Evolutionary conservation across 345 rosid species (phyloP), one percentile per base, ranked within the genome.

Genomic region (Salix arbutifolia): DNA sequence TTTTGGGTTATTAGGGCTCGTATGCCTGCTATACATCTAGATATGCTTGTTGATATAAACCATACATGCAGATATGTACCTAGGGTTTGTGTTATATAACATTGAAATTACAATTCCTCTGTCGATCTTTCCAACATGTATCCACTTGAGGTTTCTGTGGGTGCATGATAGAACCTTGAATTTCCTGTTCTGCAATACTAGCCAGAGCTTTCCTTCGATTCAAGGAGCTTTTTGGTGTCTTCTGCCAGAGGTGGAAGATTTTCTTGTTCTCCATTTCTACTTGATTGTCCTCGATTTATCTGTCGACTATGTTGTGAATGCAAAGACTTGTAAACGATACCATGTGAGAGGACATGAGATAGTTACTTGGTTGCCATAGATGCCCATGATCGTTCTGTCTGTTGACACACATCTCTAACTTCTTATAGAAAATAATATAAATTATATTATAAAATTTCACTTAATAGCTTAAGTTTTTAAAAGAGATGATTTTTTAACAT

Each of bases 351-450:
- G 19, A 56, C 19, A 11, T 12, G 14, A 19, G 37, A 48, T 19
- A n/a, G 16, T 52, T 52, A 26, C 6, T 30, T 5, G 25, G 4
- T 53, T 78, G 88, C 99, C 96, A 92, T 94, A 26, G 98, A 94
- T 65, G 98, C 99, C 98, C 99, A 91, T 31, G 86, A 79, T 21
- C 99, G 85, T 87, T 96, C 99, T 44, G 98, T 97, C 82, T 90
- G 97, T 86, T 93, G 97, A 78, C 98, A 94, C 61, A 86, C 88
- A 76, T 94, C 97, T 77, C 92, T 78, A 2, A 92, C 92, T n/a
- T n/a, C n/a, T n/a, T n/a, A n/a, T n/a, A n/a, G n/a, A n/a, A n/a
- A n/a, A n/a, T n/a, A n/a, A n/a, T n/a, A n/a, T n/a, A n/a, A n/a
- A n/a, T n/a, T n/a, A n/a, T n/a, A n/a, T n/a, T n/a, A n/a, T n/a